Evolutionary conservation across 2,329 filamentous ascomycete species (phyloP), one percentile per base, ranked within the genome.

Genomic region (Colletotrichum spaethianum): DNA sequence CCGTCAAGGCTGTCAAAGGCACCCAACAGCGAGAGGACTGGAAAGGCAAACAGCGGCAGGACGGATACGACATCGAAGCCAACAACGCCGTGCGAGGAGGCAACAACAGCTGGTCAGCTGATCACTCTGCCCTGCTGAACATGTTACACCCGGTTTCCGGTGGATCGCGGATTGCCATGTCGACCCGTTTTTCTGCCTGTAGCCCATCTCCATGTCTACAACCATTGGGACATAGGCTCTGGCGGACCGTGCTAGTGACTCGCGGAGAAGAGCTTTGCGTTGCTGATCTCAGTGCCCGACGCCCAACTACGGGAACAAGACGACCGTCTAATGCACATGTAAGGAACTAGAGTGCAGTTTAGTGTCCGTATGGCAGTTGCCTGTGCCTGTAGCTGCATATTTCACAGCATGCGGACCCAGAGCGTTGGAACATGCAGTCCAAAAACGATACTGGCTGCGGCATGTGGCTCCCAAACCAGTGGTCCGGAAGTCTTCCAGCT

Each of bases 211-310:
- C 36, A 26, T 12, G 44, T 23, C 23, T 26, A 16, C 23, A 18
- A 31, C 16, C 38, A 23, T 40, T 4, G 40, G 28, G 57, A 26
- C 26, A 20, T 14, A 42, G 42, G 64, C 63, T 59, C 53, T 42
- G 63, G 50, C 44, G 38, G 46, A 33, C 33, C 55, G 64, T 64
- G 52, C 57, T 44, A 36, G 52, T 59, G 67, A 64, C 67, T 66
- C 53, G 53, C 52, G 61, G n/a, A 11, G 42, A 28, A 28, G 61
- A 60, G 53, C 46, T 60, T 53, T 59, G 53, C 55, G 46, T 44
- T 60, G 62, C 62, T 60, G 62, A 70, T 66, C 67, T 67, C 67
- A 36, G 44, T 67, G 67, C 63, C 68, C 63, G 57, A 71, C 56
- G 50, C 63, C 68, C 50, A 44, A 62, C n/a, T 50, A 56, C 40